Base-by-base conservation (phyloP, 257 asterid genomes). In the Cinchona pubescens region DNA sequence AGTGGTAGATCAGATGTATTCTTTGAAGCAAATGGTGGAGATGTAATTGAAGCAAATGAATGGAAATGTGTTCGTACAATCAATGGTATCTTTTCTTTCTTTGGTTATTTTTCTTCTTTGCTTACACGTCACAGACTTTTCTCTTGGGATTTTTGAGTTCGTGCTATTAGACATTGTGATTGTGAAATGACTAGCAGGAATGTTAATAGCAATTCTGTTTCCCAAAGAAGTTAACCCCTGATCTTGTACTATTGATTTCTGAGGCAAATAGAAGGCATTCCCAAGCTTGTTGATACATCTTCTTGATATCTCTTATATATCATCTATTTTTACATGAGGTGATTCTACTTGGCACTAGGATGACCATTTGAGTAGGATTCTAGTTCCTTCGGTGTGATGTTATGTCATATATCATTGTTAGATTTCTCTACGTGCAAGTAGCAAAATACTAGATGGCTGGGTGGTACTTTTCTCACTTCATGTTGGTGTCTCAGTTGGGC, bases 61-160 rank as follows among this genome's bases (percentile, higher is more conserved):
- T 95, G 99, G 99, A 92, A 87, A 86, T 95, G 99, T 71, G 88
- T 95, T 63, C 96, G 94, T 72, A 92, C 97, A n/a, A 68, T 86
- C 75, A 89, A 89, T 75, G 99, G 99, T 92, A 86, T 76, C 73
- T 76, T 67, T 70, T 53, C 68, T 82, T 64, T 16, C 71, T 69
- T 42, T 45, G n/a, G n/a, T n/a, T n/a, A n/a, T 58, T 49, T 59
- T 72, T 38, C 55, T n/a, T 70, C 16, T 42, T 48, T 5, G 1
- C 38, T 75, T 61, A 38, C 29, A 14, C 29, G 21, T 30, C 21
- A 11, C 16, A 5, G 3, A 16, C 67, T 67, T 37, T 56, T 67
- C 64, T 29, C 37, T 55, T 82, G n/a, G n/a, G n/a, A n/a, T n/a
- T 76, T 73, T 73, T 71, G 71, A 66, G 67, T 55, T 82, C 79